Base-by-base conservation (phyloP, 2,329 filamentous ascomycete species). In the Colletotrichum lindemuthianum region DNA sequence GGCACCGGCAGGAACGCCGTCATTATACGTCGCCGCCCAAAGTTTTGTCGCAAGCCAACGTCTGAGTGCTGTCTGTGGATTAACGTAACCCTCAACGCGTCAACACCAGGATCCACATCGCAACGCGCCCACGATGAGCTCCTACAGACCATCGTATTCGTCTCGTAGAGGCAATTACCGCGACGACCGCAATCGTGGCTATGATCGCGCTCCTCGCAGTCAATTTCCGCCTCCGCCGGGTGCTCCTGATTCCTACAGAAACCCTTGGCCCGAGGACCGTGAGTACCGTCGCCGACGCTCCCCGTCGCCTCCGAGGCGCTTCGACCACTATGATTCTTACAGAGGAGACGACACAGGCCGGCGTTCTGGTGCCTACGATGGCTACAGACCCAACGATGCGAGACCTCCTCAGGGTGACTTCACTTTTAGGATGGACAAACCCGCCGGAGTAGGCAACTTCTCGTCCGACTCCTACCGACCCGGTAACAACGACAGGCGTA, bases 341-440 rank as follows among this genome's bases (percentile, higher is more conserved):
- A 61, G 51, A 65, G 51, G 47, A 56, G 51, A 36, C 47, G 15
- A 61, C 41, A 8, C 52, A 65, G 61, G 61, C n/a, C 45, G 61
- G 24, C 44, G 61, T 51, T 66, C 63, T 40, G 59, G 63, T 34
- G 63, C 34, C 43, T 54, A 53, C n/a, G 59, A 66, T 64, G 54
- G 53, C 37, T 66, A 66, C 53, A 50, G 52, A 90, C 90, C 71
- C 47, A 59, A 66, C 16, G 16, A 24, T 24, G 24, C 47, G 36
- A 70, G 73, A 12, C 79, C 72, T 4, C 72, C 79, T 2, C 79
- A 78, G 52, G 73, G 84, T 41, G 84, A 87, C 54, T 88, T 88
- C 70, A 84, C 82, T 1, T 88, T 88, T 63, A 82, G 83, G 7
- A 75, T 82, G 45, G 80, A 86, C 10, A 83, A 83, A 54, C 85